Evolutionary conservation across 2,329 filamentous ascomycete genomes (phyloP).

Genomic region (Allantophomopsis cytisporea): DNA sequence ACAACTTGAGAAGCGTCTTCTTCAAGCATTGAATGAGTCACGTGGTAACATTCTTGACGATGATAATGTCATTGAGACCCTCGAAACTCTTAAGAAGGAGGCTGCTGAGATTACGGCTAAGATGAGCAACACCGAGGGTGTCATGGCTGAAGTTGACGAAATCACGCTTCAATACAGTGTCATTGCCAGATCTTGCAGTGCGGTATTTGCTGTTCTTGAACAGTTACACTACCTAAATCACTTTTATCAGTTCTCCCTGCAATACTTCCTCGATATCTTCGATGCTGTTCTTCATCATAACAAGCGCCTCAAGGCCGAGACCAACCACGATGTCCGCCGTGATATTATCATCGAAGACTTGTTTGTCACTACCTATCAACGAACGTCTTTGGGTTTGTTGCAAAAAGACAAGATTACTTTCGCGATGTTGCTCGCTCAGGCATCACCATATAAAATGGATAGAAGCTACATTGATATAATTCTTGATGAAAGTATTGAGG

Average conservation of each 20-base stretch:
- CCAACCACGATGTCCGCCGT: conserved; percentile 65
- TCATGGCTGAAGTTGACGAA: conserved; percentile 94
- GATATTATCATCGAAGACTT: conserved; percentile 86
- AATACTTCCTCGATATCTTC: conserved; percentile 98
- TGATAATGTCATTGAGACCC: conserved; percentile 93
- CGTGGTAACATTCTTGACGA: conserved; percentile 97
- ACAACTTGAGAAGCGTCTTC: conserved; percentile 82
- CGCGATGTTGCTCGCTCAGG: conserved; percentile 88
- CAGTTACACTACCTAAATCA: conserved; percentile 97
- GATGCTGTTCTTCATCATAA: conserved; percentile 78
- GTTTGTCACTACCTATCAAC: conserved; percentile 82
- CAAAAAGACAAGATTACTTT: conserved; percentile 92
- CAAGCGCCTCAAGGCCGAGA: conserved; percentile 54
- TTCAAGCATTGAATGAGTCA: conserved; percentile 94
- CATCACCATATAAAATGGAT: conserved; percentile 93
- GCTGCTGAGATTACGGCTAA: conserved; percentile 91
- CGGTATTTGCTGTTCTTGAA: conserved; percentile 92
- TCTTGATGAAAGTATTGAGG: conserved; percentile 63
- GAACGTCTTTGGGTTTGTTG: conserved; percentile 82
- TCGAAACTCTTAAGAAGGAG: conserved; percentile 96
- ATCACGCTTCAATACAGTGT: conserved; percentile 91
- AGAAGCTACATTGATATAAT: conserved; percentile 77
- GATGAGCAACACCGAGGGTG: conserved; percentile 91
- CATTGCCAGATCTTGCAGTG: conserved; percentile 89
- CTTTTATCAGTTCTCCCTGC: conserved; percentile 98